Conservation (phyloP, 2,329 filamentous ascomycete species). For the Westerdykella ornata region DNA sequence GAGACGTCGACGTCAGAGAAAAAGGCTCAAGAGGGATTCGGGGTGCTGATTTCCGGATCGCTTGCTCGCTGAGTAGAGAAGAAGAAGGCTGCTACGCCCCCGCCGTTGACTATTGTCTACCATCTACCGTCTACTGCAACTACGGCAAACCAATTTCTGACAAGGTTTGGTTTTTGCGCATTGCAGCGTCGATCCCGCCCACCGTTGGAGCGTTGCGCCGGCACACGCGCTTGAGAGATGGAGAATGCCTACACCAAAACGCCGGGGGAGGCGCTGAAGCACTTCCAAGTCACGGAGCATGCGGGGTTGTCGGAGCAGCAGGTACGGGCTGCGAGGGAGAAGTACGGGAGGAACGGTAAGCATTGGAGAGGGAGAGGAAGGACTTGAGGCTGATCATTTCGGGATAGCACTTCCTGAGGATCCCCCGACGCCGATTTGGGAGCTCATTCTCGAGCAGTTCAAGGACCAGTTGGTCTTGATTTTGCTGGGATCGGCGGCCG, state of each 20-base stretch:
- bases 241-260: constrained; percentile 48
- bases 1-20: too few species aligned
- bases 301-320: constrained; percentile 47
- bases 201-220: constrained; percentile 4
- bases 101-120: too few species aligned
- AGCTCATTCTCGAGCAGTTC: constrained; percentile 96
- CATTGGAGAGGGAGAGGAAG: neutral
- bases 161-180: too few species aligned
- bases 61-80: too few species aligned
- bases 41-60: too few species aligned
- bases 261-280: constrained; percentile 45
- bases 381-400: constrained; percentile 7
- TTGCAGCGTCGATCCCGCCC: too few species aligned
- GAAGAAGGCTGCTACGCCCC: too few species aligned
- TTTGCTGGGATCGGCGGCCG: constrained; percentile 80
- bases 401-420: constrained; percentile 69
- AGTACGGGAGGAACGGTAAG: constrained; percentile 52
- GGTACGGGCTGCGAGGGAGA: constrained; percentile 41
- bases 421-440: constrained; percentile 90
- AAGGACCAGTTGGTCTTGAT: constrained; percentile 98
- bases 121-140: too few species aligned
- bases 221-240: constrained; percentile 35
- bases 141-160: too few species aligned
- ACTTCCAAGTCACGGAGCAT: constrained; percentile 48
- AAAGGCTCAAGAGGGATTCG: too few species aligned